phyloP scores from a whole-genome alignment of 139 green algal genomes.

The Picochlorum sp. region DNA sequence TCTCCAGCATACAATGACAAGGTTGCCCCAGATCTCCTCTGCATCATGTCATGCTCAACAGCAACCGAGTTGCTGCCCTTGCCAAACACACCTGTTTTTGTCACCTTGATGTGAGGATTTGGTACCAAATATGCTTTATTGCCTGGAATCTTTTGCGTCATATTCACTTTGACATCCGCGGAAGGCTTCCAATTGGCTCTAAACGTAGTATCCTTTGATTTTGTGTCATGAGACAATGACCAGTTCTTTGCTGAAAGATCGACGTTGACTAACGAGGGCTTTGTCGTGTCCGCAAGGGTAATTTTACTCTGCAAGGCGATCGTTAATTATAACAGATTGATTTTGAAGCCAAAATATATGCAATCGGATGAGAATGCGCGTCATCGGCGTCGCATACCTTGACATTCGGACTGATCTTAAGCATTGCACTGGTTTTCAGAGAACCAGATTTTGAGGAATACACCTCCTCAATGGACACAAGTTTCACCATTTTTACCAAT shows the following conservation, averaged over 20 bases:
- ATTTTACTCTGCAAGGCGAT: too few relatives aligned
- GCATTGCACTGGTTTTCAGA: not conserved
- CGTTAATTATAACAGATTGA: too few relatives aligned
- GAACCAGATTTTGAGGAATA: constrained; percentile 1
- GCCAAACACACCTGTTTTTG: not conserved
- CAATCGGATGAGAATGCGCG: too few relatives aligned
- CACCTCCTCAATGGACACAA: not conserved
- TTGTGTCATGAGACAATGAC: not conserved
- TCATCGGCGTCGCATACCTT: not conserved
- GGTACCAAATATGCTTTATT: constrained; percentile 5
- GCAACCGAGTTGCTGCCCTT: not conserved
- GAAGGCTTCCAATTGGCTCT: not conserved
- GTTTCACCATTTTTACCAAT: not conserved
- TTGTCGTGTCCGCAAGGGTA: too few relatives aligned
- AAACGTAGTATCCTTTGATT: constrained; percentile 6
- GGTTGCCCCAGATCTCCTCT: not conserved
- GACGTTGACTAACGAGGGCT: too few relatives aligned
- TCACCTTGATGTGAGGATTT: constrained; percentile 4
- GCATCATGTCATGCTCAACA: not conserved
- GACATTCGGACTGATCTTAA: not conserved
- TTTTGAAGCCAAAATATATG: too few relatives aligned
- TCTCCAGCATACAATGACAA: constrained; percentile 1
- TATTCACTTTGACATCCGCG: not conserved
- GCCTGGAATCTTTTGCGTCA: constrained; percentile 3
- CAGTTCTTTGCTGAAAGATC: not conserved